These are phyloP conservation scores for Petunia secreta DNA, from an alignment of 257 asterid species.

Conservation along the genomic window DNA sequence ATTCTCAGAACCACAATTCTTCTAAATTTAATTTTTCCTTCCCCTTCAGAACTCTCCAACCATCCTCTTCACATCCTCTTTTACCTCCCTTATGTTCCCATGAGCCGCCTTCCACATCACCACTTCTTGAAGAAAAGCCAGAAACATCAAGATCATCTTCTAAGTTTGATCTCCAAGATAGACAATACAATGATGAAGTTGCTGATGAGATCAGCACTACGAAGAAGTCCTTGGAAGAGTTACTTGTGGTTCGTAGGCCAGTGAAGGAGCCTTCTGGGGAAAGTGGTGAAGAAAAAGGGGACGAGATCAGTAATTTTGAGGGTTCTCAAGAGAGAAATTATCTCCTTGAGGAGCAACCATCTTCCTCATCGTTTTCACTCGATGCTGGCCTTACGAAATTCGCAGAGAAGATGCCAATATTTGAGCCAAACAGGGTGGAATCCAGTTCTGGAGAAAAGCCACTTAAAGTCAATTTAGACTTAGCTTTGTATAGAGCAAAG, in stretches of 20 bases:
- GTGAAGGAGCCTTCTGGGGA: conserved; percentile 52
- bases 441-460: conserved; percentile 62
- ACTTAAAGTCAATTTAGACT: conserved; percentile 80
- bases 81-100: conserved; percentile 48
- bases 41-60: conserved; percentile 48
- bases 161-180: conserved; percentile 27
- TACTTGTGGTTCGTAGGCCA: conserved; percentile 86
- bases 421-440: conserved; percentile 74
- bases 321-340: conserved; percentile 20
- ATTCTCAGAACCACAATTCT: conserved; percentile 48
- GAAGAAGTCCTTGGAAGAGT: conserved; percentile 74
- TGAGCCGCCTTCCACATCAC: conserved; percentile 57
- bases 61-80: conserved; percentile 38
- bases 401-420: conserved; percentile 83
- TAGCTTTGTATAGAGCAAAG: conserved; percentile 82
- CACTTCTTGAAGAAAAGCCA: conserved; percentile 65
- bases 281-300: conserved; percentile 38
- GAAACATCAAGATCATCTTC: conserved; percentile 37
- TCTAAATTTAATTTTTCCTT: conserved; percentile 45
- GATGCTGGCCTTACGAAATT: conserved; percentile 67
- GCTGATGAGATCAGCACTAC: conserved; percentile 66
- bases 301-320: conserved; percentile 20
- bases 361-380: conserved; percentile 41
- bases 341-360: conserved; percentile 26
- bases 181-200: conserved; percentile 44